Conservation (phyloP, 495 filamentous ascomycete genomes). For the Neurospora discreta region DNA sequence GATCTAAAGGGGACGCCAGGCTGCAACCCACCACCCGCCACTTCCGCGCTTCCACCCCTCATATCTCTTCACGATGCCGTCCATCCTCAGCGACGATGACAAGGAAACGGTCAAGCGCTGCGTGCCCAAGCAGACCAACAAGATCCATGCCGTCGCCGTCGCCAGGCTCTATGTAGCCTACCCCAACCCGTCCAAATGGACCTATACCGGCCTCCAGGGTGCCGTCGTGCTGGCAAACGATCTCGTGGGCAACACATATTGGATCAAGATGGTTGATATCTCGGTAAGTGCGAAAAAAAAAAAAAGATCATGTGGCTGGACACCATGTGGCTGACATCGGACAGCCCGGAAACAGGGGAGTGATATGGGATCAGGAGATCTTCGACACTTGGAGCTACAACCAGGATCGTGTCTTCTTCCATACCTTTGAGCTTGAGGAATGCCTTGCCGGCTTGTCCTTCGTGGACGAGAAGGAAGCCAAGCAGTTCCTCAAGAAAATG, state of each 20-base stretch:
- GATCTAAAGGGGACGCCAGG: slow-evolving; percentile 2
- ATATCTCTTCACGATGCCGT: slow-evolving; percentile 53
- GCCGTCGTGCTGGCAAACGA: slow-evolving; percentile 92
- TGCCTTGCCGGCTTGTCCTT: slow-evolving; percentile 87
- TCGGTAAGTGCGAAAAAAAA: slow-evolving; percentile 50
- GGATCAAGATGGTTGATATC: slow-evolving; percentile 94
- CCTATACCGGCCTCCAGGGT: slow-evolving; percentile 85
- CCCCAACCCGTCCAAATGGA: slow-evolving; percentile 80
- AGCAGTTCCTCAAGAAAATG: slow-evolving; percentile 88
- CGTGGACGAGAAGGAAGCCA: slow-evolving; percentile 91
- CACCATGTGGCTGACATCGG: slow-evolving; percentile 9
- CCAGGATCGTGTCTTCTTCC: slow-evolving; percentile 92
- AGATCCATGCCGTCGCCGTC: slow-evolving; percentile 88
- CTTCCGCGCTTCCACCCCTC: background rate
- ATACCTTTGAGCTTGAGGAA: slow-evolving; percentile 89
- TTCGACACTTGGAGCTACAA: slow-evolving; percentile 92
- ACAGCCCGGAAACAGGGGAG: slow-evolving; percentile 69
- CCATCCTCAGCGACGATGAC: slow-evolving; percentile 80
- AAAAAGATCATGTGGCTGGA: background rate
- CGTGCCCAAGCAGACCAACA: slow-evolving; percentile 86
- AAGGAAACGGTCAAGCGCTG: slow-evolving; percentile 86
- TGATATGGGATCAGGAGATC: slow-evolving; percentile 97
- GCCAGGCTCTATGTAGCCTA: slow-evolving; percentile 90
- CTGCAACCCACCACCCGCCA: slow-evolving; percentile 1
- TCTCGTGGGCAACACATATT: slow-evolving; percentile 86